Evolutionary conservation across 2,329 filamentous ascomycete genomes (phyloP), one percentile per base, ranked within the genome.

Genomic region (Raffaelea albimanens): DNA sequence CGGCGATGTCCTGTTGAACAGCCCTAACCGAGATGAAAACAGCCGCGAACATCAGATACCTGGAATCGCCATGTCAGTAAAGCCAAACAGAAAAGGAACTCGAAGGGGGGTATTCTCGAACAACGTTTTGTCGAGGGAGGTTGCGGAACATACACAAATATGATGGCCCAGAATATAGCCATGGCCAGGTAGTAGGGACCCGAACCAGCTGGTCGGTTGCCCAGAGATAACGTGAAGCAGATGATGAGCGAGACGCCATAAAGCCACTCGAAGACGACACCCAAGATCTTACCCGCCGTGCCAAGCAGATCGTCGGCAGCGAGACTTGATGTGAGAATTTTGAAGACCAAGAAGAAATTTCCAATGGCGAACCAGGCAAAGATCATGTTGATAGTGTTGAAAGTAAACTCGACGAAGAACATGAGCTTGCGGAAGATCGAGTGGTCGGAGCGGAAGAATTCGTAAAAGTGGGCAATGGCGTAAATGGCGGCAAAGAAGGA

Each of bases 331-430:
- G 91, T 97, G 54, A 98, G 72, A 62, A 98, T 97, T 65, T 90
- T 90, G 73, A 98, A 98, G 57, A 98, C 91, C 61, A 98, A 71
- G 77, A 97, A 98, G 76, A 98, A 98, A 70, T 98, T 98, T 61
- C 93, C 86, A 60, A 97, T 93, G 58, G 85, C 88, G 62, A 98
- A 97, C 93, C 93, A 98, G 46, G 93, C 90, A 64, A 97, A 98
- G 61, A 98, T 77, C 87, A 97, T 96, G 73, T 87, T 95, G 66
- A 91, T 76, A 1, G 88, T 93, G 66, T 96, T 90, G 70, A 96
- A 98, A 56, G 85, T 71, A 64, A 96, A 97, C 63, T 98, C 93
- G 56, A 97, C 67, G 58, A 95, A 78, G 66, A 98, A 87, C 74
- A 87, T 87, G 51, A 91, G 70, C 65, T 97, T 96, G 57, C 93